A percentile compares a stretch with the other conserved stretches of the same genome.
Conservation (phyloP, 257 asterid genomes). For the Salvia splendens region DNA sequence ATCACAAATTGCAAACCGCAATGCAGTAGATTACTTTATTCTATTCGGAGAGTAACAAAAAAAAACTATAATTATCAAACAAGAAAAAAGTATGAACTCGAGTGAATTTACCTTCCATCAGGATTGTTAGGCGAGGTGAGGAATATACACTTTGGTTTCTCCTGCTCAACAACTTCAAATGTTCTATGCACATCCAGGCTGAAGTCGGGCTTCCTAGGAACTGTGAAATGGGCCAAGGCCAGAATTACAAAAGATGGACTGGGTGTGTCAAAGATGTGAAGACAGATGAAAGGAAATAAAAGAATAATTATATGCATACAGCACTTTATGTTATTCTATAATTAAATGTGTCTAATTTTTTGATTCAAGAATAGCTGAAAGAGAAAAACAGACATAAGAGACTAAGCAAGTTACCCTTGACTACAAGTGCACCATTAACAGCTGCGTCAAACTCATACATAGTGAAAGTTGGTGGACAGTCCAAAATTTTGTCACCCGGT, state of each 20-base stretch:
- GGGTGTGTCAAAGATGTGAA: background rate
- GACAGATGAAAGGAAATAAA: conserved; percentile 10
- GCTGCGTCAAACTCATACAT: conserved; percentile 99
- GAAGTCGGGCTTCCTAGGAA: conserved; percentile 79
- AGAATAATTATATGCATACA: background rate
- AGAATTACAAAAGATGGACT: conserved; percentile 3
- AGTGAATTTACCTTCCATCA: conserved; percentile 79
- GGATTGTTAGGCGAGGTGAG: conserved; percentile 98
- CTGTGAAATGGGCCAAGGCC: conserved; percentile 46
- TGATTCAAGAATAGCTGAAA: background rate
- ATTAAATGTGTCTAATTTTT: background rate
- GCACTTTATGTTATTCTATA: conserved; percentile 12
- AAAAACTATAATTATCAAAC: background rate
- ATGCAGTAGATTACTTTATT: background rate
- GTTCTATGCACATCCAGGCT: conserved; percentile 80
- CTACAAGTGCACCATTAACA: conserved; percentile 86
- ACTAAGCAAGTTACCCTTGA: conserved; percentile 59
- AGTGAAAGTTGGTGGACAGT: conserved; percentile 96
- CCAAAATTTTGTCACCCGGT: conserved; percentile 92
- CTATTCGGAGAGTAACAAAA: background rate
- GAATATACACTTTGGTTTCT: conserved; percentile 91
- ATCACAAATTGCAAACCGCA: background rate
- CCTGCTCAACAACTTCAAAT: conserved; percentile 67
- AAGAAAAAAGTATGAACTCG: conserved; percentile 22
- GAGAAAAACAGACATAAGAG: conserved; percentile 8